phyloP scores from a whole-genome alignment of 257 asterid genomes.

The Craterostigma plantagineum region DNA sequence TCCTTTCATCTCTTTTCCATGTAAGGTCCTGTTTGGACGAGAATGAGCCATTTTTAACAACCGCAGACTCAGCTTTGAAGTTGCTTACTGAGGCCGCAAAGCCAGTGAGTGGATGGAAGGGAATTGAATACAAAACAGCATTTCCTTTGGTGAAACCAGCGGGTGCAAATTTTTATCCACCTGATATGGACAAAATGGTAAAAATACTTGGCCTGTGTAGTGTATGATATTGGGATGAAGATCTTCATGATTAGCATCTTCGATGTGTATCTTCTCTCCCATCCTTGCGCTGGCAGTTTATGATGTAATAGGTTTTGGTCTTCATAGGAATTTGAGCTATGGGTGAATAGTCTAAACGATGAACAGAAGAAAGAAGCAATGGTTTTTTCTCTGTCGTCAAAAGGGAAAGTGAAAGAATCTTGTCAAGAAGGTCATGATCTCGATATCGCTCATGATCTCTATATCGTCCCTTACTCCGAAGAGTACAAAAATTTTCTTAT shows the following conservation, averaged over 20 bases:
- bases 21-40: constrained; percentile 85
- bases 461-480: constrained; percentile 55
- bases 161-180: constrained; percentile 91
- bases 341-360: constrained; percentile 66
- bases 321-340: constrained; percentile 65
- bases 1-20: constrained; percentile 8
- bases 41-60: constrained; percentile 76
- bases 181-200: constrained; percentile 94
- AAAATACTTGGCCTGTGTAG: too few species aligned
- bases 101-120: constrained; percentile 70
- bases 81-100: constrained; percentile 58
- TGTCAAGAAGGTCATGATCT: constrained; percentile 16
- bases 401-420: constrained; percentile 48
- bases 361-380: constrained; percentile 65
- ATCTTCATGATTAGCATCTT: too few species aligned
- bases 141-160: constrained; percentile 69
- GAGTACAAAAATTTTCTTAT: constrained; percentile 50
- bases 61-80: constrained; percentile 84
- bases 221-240: too few species aligned
- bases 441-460: constrained; percentile 54
- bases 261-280: too few species aligned
- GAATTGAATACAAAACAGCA: constrained; percentile 58
- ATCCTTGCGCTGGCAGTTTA: too few species aligned
- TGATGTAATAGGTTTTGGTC: constrained; percentile 9
- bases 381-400: constrained; percentile 73